These are phyloP conservation scores for Corymbia calophylla DNA, from an alignment of 441 rosid species.

Conservation along the genomic window DNA sequence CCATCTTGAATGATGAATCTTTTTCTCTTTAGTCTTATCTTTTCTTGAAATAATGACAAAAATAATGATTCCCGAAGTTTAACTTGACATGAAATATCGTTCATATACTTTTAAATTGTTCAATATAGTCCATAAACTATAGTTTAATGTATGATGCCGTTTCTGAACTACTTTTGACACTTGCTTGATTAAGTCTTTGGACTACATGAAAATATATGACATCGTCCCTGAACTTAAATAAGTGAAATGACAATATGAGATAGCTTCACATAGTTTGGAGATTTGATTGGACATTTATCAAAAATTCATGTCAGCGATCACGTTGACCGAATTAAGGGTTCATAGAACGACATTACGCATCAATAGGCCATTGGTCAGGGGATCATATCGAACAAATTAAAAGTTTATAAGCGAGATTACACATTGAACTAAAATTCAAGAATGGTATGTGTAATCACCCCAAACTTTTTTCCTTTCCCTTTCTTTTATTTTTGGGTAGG, in stretches of 20 bases:
- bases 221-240: fast-evolving
- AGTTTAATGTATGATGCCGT: fast-evolving
- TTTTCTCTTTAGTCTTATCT: background rate
- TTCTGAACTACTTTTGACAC: background rate
- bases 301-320: background rate
- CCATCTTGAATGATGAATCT: background rate
- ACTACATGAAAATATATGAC: background rate
- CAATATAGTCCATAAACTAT: background rate
- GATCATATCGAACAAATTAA: background rate
- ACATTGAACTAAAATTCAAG: background rate
- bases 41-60: no score
- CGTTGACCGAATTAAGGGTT: background rate
- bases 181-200: fast-evolving
- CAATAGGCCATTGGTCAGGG: fast-evolving
- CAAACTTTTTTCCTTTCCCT: no score
- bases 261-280: background rate
- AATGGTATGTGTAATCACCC: fast-evolving
- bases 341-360: fast-evolving
- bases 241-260: background rate
- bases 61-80: no score
- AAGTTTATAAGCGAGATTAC: fast-evolving
- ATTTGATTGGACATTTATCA: background rate
- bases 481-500: no score
- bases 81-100: fast-evolving
- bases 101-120: fast-evolving